A percentile compares a stretch with the other conserved stretches of the same genome.
These are phyloP conservation scores for thale cress (Arabidopsis thaliana) DNA, from an alignment of 345 rosid species.

Conservation along the genomic window DNA sequence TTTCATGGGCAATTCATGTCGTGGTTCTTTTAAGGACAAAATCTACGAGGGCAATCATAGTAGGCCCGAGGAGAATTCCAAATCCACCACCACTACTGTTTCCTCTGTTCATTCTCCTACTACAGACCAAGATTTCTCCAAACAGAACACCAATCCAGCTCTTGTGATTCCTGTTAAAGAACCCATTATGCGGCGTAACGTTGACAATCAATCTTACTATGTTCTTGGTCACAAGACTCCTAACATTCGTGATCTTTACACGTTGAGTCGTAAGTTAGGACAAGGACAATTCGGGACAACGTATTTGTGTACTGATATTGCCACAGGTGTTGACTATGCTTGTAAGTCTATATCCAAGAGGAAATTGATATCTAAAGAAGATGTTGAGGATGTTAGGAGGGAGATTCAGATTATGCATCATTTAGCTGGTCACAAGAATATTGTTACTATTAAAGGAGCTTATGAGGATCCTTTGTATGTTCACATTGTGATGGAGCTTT, in stretches of 20 bases:
- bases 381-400: slow-evolving; percentile 93
- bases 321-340: slow-evolving; percentile 73
- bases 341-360: slow-evolving; percentile 97
- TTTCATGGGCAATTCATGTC: slow-evolving; percentile 99
- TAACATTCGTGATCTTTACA: slow-evolving; percentile 84
- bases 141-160: slow-evolving; percentile 45
- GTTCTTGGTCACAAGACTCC: slow-evolving; percentile 94
- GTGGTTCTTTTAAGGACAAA: slow-evolving; percentile 87
- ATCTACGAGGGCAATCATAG: slow-evolving; percentile 65
- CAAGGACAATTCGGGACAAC: slow-evolving; percentile 99
- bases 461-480: slow-evolving; percentile 86
- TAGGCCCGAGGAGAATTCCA: slow-evolving; percentile 69
- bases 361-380: slow-evolving; percentile 92
- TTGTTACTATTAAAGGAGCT: slow-evolving; percentile 95
- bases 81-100: slow-evolving; percentile 46
- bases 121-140: slow-evolving; percentile 44
- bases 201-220: slow-evolving; percentile 70
- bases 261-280: slow-evolving; percentile 83
- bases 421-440: slow-evolving; percentile 94
- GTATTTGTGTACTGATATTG: slow-evolving; percentile 72
- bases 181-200: slow-evolving; percentile 54
- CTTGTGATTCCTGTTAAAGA: slow-evolving; percentile 59
- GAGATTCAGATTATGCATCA: slow-evolving; percentile 99
- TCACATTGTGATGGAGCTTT: slow-evolving; percentile 97
- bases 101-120: slow-evolving; percentile 58